Evolutionary conservation across 139 green algal genomes (phyloP).

Genomic region (Closterium sp.): DNA sequence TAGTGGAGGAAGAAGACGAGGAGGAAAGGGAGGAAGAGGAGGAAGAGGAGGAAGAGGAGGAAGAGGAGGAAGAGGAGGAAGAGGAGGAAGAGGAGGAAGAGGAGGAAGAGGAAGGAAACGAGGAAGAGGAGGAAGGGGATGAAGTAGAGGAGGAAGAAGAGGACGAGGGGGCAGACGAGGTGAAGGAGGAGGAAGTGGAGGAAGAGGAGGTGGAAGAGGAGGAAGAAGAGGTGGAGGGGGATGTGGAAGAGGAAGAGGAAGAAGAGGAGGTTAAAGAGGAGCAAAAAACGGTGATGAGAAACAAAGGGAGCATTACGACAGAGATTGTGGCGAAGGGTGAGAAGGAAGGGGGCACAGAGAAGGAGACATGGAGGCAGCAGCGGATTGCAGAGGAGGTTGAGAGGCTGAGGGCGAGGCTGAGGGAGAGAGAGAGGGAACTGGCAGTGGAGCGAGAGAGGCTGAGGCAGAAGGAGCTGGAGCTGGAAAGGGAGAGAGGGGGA

Average conservation of each 20-base stretch:
- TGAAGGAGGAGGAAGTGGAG: too few species aligned
- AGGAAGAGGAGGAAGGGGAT: too few species aligned
- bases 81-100: background rate
- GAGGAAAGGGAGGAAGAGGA: background rate
- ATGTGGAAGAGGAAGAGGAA: background rate
- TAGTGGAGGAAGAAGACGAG: background rate
- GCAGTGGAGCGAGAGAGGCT: background rate
- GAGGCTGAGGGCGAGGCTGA: background rate
- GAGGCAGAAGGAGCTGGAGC: background rate
- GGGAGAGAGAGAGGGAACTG: background rate
- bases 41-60: background rate
- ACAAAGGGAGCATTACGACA: background rate
- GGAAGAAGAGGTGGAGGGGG: too few species aligned
- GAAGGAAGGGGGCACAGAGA: background rate
- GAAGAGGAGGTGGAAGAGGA: too few species aligned
- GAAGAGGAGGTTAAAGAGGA: background rate
- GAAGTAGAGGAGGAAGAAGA: too few species aligned
- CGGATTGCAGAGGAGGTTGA: background rate
- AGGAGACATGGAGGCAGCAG: background rate
- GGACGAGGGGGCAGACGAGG: too few species aligned
- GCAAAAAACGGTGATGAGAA: background rate
- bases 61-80: background rate
- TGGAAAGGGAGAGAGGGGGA: background rate
- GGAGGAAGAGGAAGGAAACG: background rate
- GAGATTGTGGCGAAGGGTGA: background rate